Evolutionary conservation across 2,329 filamentous ascomycete genomes (phyloP), one percentile per base, ranked within the genome.

Genomic region (Knufia petricola): DNA sequence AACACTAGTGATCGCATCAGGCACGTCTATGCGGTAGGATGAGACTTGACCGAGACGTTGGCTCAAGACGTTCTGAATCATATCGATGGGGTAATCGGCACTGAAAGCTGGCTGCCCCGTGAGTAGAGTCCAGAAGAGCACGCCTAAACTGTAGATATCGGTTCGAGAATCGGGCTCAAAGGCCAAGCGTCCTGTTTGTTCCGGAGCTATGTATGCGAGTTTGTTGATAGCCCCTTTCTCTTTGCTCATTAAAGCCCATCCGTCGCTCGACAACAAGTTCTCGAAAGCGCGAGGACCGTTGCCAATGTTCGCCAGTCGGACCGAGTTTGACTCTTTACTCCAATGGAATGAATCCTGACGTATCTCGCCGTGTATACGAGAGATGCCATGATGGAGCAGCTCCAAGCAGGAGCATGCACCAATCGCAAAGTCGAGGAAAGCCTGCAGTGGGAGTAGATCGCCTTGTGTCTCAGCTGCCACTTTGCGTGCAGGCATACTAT

Each of bases 111-210:
- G 78, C 58, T 82, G 78, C 23, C 88, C 87, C 1, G 86, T 85
- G 39, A 94, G 71, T 60, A 94, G 77, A 7, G 79, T 86, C 84
- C 87, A 95, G 64, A 95, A 90, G 1, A 95, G 66, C 32, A 95
- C 82, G 3, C 90, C 90, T 1, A 95, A 71, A 0, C 87, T 89
- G 68, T 95, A 95, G 26, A 95, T 94, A 64, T 96, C 90, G 13
- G 90, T 95, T 34, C 90, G 79, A 37, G 79, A 86, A 66, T 95
- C 90, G 1, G 90, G 90, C 64, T 95, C 89, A 2, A 86, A 87
- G 2, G 88, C 86, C 77, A 95, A 84, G 17, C 90, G 82, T 12
- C 90, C 90, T 2, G 90, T 95, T 69, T 95, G 90, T 63, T 96
- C 90, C 0, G 90, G 89, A 40, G 88, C 90, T 62, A 95, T 94